phyloP scores from a whole-genome alignment of 192 early-diverging fungal genomes.

The Backusella westeae region DNA sequence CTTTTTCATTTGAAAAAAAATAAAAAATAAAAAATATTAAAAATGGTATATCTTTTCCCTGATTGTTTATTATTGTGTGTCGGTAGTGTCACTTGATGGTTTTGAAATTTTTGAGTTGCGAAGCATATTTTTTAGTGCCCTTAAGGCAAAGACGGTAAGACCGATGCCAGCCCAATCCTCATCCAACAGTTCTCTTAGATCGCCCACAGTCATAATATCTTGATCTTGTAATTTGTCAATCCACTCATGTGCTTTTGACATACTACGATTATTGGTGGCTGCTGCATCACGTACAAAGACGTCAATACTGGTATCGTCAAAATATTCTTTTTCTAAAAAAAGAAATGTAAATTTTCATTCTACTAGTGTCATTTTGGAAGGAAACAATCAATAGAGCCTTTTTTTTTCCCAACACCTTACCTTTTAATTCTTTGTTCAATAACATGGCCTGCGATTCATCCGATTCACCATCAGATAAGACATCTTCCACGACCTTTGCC shows the following conservation, averaged over 20 bases:
- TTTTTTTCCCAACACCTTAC: background rate
- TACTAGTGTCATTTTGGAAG: background rate
- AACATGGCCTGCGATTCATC: background rate
- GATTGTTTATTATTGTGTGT: background rate
- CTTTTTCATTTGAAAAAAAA: background rate
- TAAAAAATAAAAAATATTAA: too few relatives aligned
- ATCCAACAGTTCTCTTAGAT: slow-evolving; percentile 63
- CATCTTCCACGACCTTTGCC: background rate
- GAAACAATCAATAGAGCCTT: background rate
- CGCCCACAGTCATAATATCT: slow-evolving; percentile 75
- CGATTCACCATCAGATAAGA: background rate
- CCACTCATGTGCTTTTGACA: slow-evolving; percentile 72
- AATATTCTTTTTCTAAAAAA: slow-evolving; percentile 39
- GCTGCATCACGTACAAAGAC: slow-evolving; percentile 66
- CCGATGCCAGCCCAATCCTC: slow-evolving; percentile 66
- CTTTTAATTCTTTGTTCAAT: slow-evolving; percentile 2
- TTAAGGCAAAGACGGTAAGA: slow-evolving; percentile 49
- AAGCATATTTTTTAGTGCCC: slow-evolving; percentile 48
- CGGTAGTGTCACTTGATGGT: background rate
- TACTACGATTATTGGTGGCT: slow-evolving; percentile 54
- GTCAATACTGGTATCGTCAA: slow-evolving; percentile 59
- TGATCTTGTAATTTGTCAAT: slow-evolving; percentile 59
- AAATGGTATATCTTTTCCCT: background rate
- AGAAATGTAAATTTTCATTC: background rate
- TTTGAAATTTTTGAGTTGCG: slow-evolving; percentile 6